Conservation (phyloP, 2,329 filamentous ascomycete genomes). For the Aspergillus chevalieri region DNA sequence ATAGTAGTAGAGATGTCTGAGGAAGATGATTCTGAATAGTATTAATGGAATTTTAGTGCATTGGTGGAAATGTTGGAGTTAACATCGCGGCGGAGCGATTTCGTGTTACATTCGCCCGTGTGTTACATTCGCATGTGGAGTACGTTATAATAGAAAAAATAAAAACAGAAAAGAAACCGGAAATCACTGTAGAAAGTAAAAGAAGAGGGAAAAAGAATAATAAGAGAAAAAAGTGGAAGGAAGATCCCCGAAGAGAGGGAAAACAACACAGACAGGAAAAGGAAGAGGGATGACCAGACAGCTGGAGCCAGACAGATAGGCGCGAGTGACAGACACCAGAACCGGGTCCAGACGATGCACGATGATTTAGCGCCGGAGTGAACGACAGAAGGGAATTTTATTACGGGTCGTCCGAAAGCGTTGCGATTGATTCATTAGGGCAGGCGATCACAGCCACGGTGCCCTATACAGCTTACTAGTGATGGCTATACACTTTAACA, state of each 20-base stretch:
- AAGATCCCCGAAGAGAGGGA: background rate
- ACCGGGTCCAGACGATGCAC: conserved; percentile 24
- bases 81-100: too few relatives aligned
- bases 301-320: conserved; percentile 9
- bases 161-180: background rate
- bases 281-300: conserved; percentile 12
- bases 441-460: background rate
- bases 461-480: too few relatives aligned
- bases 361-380: conserved; percentile 26
- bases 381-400: conserved; percentile 12
- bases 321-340: conserved; percentile 17
- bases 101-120: too few relatives aligned
- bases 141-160: background rate
- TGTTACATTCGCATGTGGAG: too few relatives aligned
- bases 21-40: too few relatives aligned
- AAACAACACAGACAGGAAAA: conserved; percentile 11
- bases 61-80: too few relatives aligned
- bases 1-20: too few relatives aligned
- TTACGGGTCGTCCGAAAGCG: background rate
- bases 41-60: too few relatives aligned
- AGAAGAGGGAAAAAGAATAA: conserved; percentile 4
- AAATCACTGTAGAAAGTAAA: conserved; percentile 14
- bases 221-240: conserved; percentile 4
- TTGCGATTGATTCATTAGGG: background rate
- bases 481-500: too few relatives aligned